Evolutionary conservation across 2,329 filamentous ascomycete species (phyloP), one percentile per base, ranked within the genome.

Genomic region (Pseudocercospora ulei): DNA sequence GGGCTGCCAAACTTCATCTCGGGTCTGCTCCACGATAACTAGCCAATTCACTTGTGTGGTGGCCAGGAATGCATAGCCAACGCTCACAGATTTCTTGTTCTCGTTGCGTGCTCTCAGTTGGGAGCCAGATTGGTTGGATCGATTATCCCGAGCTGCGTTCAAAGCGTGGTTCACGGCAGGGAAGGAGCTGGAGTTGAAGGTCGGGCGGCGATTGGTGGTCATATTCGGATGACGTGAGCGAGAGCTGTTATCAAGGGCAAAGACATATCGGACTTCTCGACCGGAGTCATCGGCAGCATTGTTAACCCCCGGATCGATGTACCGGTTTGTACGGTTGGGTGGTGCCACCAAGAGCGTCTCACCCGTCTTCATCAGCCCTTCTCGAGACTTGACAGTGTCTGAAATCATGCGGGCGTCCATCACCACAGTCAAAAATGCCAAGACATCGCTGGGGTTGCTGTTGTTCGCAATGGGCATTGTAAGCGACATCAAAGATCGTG

Each of bases 341-440:
- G 85, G 80, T 0, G 82, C 82, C 26, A 90, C 63, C 4, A 92
- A 58, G 14, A 92, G 64, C 1, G 82, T 76, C 9, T 78, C 63
- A 4, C 84, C 85, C 0, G 77, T 82, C 0, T 69, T 58, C 14
- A 77, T 82, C 5, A 93, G 57, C 1, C 83, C 84, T 57, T 86
- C 81, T 1, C 68, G 63, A 1, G 79, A 80, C 11, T 65, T 61
- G 16, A 78, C 65, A 1, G 85, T 71, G 28, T 69, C 61, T n/a
- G 76, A 65, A 3, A 90, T 66, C 1, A 80, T 69, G 3, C 65
- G 64, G 1, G 79, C 79, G 39, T 82, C 74, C 39, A 82, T 72
- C n/a, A 93, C 68, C 2, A 88, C 65, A 1, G 85, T 93, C 65
- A 94, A 73, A 66, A 85, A 94, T 1, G 84, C 87, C 3, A 94